Evolutionary conservation across 2,329 filamentous ascomycete genomes (phyloP), one percentile per base, ranked within the genome.

Genomic region (Diaporthe amygdali): DNA sequence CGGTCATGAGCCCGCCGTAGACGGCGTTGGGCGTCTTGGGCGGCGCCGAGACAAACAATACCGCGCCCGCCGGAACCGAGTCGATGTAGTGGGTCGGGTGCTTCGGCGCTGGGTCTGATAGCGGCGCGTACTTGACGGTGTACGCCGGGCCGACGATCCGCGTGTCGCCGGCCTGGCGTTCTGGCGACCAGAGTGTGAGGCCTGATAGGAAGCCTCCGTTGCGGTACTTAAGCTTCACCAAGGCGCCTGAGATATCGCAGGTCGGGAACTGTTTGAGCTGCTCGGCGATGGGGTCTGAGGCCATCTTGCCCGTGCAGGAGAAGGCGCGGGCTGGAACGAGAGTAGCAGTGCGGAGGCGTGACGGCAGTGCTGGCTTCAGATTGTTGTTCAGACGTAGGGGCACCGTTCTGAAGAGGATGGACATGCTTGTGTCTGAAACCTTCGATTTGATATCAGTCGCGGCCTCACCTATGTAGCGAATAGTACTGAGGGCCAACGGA

Each of bases 141-240:
- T 87, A 88, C 7, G 86, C 88, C 14, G 85, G 86, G 5, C 88
- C 88, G 25, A 87, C 81, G 69, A 89, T 86, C 77, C 87, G 88
- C 49, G 86, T 86, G 14, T 79, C 73, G 6, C 86, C 86, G 25
- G 82, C 81, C 78, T 88, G 86, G 47, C 84, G 83, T 63, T 82
- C 78, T 1, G 87, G 87, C 3, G 87, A 89, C 82, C 83, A 89
- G 82, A 89, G 85, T 32, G 84, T 86, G 59, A 89, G 78, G 15
- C 86, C 86, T 2, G 84, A 82, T 1, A 89, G 81, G 77, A 89
- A 90, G 52, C 87, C 87, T 73, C 87, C 87, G 74, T 87, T 79
- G 72, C 78, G 81, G 66, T 81, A 78, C 52, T 83, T 82, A 52
- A 89, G 80, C 76, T 88, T 88, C 73, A 81, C 81, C 2, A 89